Evolutionary conservation across 768 basidiomycete species (phyloP), one percentile per base, ranked within the genome.

Genomic region (Suillus sp.): DNA sequence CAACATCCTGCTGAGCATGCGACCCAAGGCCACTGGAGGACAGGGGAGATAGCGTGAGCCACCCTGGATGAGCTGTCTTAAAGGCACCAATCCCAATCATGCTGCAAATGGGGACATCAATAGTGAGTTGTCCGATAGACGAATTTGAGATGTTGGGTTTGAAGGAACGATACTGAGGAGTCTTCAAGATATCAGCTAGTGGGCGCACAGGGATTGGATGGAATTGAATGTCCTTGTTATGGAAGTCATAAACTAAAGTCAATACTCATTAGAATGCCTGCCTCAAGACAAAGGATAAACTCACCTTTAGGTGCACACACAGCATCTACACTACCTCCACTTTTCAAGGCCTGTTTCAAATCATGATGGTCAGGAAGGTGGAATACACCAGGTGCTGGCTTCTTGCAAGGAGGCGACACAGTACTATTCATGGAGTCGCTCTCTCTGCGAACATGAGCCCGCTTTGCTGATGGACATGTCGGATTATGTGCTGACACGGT

Each of bases 61-160:
- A 43, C 9, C 43, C 43, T 43, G 43, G 43, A 43, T 43, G 43
- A 5, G 62, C 62, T 2, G 40, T 63, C 55, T 66, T 63, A 53
- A 66, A 66, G 4, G 45, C 55, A 5, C 65, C 48, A 0, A 63
- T 50, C 8, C 65, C 59, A 13, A 66, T 42, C n/a, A 61, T 40
- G 4, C 25, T 37, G 20, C 38, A 18, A 2, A 59, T 6, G 18
- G 51, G 40, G 10, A 27, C 18, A 38, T 62, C 20, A 3, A 62
- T 47, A 11, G 45, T 47, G 45, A 47, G 45, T 25, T 47, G 45
- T 11, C 45, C 13, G 11, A 47, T 13, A 47, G 4, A 13, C 4
- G n/a, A 47, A 22, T 47, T 13, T 11, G 45, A 47, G 11, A 47
- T 47, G 11, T 47, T 47, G 45, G 11, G 45, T 47, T 47, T 5